phyloP scores from a whole-genome alignment of 116 monocot species.

The Cymodocea nodosa region DNA sequence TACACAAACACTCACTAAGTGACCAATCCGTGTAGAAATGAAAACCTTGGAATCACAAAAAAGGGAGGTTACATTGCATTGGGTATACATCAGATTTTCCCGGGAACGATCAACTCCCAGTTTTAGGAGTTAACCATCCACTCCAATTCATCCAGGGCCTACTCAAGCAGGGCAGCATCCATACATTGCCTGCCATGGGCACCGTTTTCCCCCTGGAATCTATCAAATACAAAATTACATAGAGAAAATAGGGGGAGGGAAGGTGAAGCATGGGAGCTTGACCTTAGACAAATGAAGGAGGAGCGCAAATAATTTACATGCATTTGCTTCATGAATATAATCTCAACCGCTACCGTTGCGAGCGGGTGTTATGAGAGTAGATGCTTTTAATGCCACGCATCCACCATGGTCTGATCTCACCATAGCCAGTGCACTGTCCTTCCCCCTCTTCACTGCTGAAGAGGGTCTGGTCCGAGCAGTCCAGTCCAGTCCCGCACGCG shows the following conservation, averaged over 20 bases:
- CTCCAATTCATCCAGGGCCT: not conserved
- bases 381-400: constrained; percentile 32
- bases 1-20: too few relatives aligned
- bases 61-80: not conserved
- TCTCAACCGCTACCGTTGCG: constrained; percentile 1
- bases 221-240: not conserved
- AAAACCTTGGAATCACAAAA: not conserved
- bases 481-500: constrained; percentile 77
- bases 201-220: not conserved
- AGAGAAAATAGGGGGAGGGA: not conserved
- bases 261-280: not conserved
- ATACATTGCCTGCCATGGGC: not conserved
- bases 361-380: not conserved
- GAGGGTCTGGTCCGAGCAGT: constrained; percentile 91
- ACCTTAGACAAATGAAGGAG: not conserved
- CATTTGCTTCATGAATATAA: not conserved
- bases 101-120: not conserved
- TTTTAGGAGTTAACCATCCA: constrained; percentile 1
- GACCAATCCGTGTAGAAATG: too few relatives aligned
- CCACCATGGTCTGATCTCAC: constrained; percentile 73
- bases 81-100: constrained; percentile 2
- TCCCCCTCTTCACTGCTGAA: constrained; percentile 85
- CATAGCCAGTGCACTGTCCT: constrained; percentile 90
- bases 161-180: not conserved
- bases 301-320: constrained; percentile 10